Conservation (phyloP, 768 basidiomycete species). For the Lactarius quietus region DNA sequence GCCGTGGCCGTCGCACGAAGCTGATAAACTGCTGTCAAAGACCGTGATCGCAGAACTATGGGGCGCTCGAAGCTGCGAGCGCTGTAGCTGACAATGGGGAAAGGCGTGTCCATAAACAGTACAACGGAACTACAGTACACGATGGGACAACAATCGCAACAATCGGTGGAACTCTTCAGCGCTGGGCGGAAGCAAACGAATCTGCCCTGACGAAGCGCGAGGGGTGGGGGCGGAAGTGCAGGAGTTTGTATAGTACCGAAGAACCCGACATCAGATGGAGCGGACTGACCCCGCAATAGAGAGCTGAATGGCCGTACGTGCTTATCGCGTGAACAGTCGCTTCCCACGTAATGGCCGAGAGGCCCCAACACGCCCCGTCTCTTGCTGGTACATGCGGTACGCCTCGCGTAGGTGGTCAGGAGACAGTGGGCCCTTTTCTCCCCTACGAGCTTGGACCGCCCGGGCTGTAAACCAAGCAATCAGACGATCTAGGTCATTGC, state of each 20-base stretch:
- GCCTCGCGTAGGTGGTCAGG: constrained; percentile 91
- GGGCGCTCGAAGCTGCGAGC: background rate
- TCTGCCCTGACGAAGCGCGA: background rate
- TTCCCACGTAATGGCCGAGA: constrained; percentile 67
- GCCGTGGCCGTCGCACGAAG: background rate
- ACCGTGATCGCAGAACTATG: background rate
- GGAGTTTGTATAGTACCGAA: background rate
- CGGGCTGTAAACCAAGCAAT: constrained; percentile 49
- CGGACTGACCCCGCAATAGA: constrained; percentile 1
- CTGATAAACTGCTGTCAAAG: background rate
- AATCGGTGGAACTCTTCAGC: background rate
- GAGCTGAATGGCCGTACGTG: constrained; percentile 1
- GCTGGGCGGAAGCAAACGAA: background rate
- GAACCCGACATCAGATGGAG: background rate
- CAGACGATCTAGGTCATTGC: background rate
- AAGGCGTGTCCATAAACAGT: constrained; percentile 11
- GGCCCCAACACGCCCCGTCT: constrained; percentile 77
- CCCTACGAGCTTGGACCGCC: constrained; percentile 63
- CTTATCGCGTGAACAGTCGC: constrained; percentile 51
- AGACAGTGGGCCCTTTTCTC: constrained; percentile 74
- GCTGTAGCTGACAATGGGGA: background rate
- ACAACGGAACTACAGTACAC: background rate
- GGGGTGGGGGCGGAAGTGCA: background rate
- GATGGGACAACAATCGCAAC: background rate
- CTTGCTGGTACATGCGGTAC: constrained; percentile 76